These are phyloP conservation scores for Pharus latifolius DNA, from an alignment of 176 grass and related monocot genomes.

Conservation along the genomic window DNA sequence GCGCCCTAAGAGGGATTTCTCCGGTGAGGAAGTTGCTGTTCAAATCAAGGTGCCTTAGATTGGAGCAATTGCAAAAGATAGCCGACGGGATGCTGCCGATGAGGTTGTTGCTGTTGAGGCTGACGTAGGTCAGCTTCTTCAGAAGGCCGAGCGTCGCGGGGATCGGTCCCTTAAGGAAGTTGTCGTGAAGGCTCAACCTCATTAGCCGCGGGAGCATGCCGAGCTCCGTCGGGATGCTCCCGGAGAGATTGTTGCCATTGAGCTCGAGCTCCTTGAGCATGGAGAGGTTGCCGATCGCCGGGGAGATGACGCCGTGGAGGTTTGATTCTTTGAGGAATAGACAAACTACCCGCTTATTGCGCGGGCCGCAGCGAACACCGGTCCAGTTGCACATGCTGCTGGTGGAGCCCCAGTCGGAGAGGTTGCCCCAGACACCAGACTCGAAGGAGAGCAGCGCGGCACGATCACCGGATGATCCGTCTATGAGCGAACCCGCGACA, in stretches of 20 bases:
- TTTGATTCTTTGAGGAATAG: conserved; percentile 15
- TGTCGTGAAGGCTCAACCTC: conserved; percentile 22
- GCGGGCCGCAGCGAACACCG: conserved; percentile 35
- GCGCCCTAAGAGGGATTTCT: conserved; percentile 24
- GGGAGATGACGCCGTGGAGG: conserved; percentile 41
- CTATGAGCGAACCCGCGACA: neutral
- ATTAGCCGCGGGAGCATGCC: conserved; percentile 22
- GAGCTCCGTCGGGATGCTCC: conserved; percentile 35
- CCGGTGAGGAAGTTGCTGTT: conserved; percentile 45
- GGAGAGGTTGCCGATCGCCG: conserved; percentile 36
- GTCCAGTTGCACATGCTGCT: conserved; percentile 41
- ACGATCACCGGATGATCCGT: conserved; percentile 6
- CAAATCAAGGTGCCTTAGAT: conserved; percentile 23
- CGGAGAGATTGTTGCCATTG: conserved; percentile 29
- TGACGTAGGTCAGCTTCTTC: conserved; percentile 26
- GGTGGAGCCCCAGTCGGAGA: conserved; percentile 27
- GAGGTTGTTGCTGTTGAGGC: conserved; percentile 27
- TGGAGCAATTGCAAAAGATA: conserved; percentile 53
- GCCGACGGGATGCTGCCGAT: conserved; percentile 22
- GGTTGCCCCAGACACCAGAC: conserved; percentile 27
- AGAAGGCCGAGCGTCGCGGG: conserved; percentile 28
- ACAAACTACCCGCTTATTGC: conserved; percentile 1
- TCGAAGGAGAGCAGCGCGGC: conserved; percentile 33
- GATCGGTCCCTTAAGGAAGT: conserved; percentile 28
- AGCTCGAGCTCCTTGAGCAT: conserved; percentile 51